Conservation (phyloP, 2,329 filamentous ascomycete species). For the Aspergillus sp. region DNA sequence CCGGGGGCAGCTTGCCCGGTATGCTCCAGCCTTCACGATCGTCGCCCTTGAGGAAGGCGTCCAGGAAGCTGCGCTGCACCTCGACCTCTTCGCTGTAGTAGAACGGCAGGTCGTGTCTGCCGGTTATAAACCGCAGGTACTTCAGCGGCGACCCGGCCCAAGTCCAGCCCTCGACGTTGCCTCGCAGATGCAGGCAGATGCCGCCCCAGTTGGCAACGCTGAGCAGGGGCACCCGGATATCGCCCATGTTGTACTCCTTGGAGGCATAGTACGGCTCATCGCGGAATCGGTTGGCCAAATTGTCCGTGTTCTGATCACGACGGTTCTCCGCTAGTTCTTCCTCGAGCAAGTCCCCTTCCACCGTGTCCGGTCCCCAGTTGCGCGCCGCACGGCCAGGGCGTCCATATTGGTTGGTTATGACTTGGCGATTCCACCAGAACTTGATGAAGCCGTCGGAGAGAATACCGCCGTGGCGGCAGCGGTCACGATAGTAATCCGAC, state of each 20-base stretch:
- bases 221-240: conserved; percentile 59
- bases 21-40: conserved; percentile 42
- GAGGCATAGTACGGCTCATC: conserved; percentile 56
- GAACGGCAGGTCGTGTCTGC: conserved; percentile 62
- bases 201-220: conserved; percentile 64
- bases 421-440: conserved; percentile 60
- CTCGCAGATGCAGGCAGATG: conserved; percentile 58
- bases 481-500: conserved; percentile 49
- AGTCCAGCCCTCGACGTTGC: conserved; percentile 57
- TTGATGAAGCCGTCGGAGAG: conserved; percentile 50
- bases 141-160: conserved; percentile 58
- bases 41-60: conserved; percentile 61
- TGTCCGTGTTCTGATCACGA: conserved; percentile 37
- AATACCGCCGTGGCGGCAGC: conserved; percentile 54
- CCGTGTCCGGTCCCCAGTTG: conserved; percentile 44
- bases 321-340: conserved; percentile 29
- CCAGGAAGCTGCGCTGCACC: conserved; percentile 57
- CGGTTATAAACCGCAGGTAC: conserved; percentile 60
- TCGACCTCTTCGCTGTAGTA: conserved; percentile 62
- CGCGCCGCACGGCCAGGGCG: conserved; percentile 39
- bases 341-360: conserved; percentile 30
- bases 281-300: conserved; percentile 45
- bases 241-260: conserved; percentile 55
- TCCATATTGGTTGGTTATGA: conserved; percentile 61
- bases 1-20: conserved; percentile 49